phyloP scores from a whole-genome alignment of 1,284 basidiomycete genomes.

The Cutaneotrichosporon sp. region DNA sequence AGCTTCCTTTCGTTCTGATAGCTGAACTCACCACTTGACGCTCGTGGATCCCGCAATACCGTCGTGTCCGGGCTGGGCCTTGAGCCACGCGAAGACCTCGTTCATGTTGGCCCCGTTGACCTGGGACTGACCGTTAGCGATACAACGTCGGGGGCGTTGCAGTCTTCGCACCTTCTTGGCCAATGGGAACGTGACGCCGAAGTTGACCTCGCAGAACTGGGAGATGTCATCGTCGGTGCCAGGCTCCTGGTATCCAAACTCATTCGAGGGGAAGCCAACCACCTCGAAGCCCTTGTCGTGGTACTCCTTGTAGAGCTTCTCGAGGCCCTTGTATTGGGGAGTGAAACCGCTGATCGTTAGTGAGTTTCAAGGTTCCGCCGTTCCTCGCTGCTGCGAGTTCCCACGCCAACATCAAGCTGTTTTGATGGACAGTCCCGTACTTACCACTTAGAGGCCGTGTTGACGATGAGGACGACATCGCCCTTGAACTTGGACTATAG shows the following conservation, averaged over 20 bases:
- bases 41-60: constrained; percentile 27
- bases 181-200: constrained; percentile 76
- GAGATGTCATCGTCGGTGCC: constrained; percentile 64
- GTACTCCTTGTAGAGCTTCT: constrained; percentile 53
- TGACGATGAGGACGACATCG: constrained; percentile 55
- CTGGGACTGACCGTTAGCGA: too few species aligned
- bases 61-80: constrained; percentile 50
- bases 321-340: constrained; percentile 51
- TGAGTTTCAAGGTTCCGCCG: too few species aligned
- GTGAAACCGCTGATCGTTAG: background rate
- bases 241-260: constrained; percentile 62
- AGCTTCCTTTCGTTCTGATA: too few species aligned
- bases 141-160: too few species aligned
- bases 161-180: constrained; percentile 70
- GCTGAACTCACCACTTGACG: constrained; percentile 36
- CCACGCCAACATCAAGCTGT: too few species aligned
- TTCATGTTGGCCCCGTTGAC: constrained; percentile 77
- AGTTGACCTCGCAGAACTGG: constrained; percentile 58
- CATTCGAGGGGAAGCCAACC: constrained; percentile 53
- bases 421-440: too few species aligned
- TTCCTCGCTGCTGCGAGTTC: too few species aligned
- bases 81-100: constrained; percentile 80
- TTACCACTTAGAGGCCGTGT: constrained; percentile 53
- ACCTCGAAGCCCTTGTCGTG: constrained; percentile 51
- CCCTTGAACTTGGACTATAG: constrained; percentile 46